Evolutionary conservation across 2,329 filamentous ascomycete species (phyloP).

Genomic region (Acrocalymma vagum): DNA sequence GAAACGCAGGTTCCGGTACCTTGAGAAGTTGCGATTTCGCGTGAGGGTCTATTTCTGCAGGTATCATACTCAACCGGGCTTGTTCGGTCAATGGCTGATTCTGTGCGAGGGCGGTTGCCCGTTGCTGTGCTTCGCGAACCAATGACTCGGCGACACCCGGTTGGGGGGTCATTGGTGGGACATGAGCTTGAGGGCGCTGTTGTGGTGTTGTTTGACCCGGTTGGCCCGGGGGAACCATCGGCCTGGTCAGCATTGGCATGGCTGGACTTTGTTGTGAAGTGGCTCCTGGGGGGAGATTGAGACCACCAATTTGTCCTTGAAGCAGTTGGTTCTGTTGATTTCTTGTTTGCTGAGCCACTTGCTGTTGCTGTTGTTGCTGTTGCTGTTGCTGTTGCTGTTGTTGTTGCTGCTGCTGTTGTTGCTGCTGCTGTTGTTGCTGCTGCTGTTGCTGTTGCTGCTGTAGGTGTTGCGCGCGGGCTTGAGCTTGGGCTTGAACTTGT

Average conservation of each 20-base stretch:
- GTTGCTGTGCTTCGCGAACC: constrained; percentile 45
- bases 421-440: constrained; percentile 26
- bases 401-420: constrained; percentile 40
- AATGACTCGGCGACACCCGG: constrained; percentile 37
- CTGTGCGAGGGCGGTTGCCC: constrained; percentile 37
- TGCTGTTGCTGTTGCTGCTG: constrained; percentile 38
- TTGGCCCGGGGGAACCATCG: constrained; percentile 57
- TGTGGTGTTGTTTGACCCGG: constrained; percentile 44
- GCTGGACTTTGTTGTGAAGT: constrained; percentile 53
- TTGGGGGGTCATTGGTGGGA: constrained; percentile 46
- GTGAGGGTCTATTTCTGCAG: constrained; percentile 33
- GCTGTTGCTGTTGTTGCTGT: constrained; percentile 54
- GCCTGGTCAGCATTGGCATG: constrained; percentile 59
- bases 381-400: constrained; percentile 40
- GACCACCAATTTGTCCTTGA: constrained; percentile 48
- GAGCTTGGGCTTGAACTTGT: constrained; percentile 40
- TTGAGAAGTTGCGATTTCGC: constrained; percentile 44
- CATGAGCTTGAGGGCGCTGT: constrained; percentile 43
- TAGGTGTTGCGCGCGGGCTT: constrained; percentile 48
- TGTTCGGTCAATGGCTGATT: constrained; percentile 41
- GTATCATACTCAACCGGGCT: constrained; percentile 42
- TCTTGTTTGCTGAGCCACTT: constrained; percentile 38
- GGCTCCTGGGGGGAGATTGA: constrained; percentile 53
- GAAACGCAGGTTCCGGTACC: constrained; percentile 45
- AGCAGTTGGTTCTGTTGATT: constrained; percentile 40